Percentiles rank a stretch among this genome's conserved stretches.
These are phyloP conservation scores for Oehlia diaphana DNA, from an alignment of 192 early-diverging fungal genomes.

Conservation along the genomic window DNA sequence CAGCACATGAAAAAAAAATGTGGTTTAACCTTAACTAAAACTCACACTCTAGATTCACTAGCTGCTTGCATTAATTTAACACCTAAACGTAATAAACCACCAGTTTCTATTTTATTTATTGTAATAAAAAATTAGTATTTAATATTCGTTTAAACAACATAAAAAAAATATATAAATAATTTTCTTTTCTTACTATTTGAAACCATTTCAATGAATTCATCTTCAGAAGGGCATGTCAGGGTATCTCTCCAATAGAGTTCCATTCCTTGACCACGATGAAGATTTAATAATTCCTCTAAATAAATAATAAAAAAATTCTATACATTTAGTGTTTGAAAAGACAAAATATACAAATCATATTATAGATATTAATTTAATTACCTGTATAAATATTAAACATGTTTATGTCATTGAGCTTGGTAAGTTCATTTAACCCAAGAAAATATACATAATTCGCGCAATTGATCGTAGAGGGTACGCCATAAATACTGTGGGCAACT, in stretches of 20 bases:
- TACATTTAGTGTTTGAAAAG: neutral
- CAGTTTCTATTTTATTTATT: constrained; percentile 72
- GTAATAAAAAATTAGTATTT: neutral
- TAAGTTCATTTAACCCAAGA: constrained; percentile 78
- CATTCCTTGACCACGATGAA: constrained; percentile 97
- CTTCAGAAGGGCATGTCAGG: constrained; percentile 86
- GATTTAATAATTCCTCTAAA: constrained; percentile 79
- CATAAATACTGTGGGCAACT: constrained; percentile 97
- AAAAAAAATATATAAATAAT: no score
- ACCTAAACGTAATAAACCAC: constrained; percentile 90
- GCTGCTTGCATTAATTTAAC: constrained; percentile 92
- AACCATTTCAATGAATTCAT: constrained; percentile 94
- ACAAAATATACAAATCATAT: no score
- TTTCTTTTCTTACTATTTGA: constrained; percentile 71
- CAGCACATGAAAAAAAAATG: no score
- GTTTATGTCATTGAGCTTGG: constrained; percentile 61
- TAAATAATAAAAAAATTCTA: neutral
- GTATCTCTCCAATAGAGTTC: constrained; percentile 96
- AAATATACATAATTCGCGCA: constrained; percentile 98
- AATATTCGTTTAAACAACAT: neutral
- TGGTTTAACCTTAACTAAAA: neutral
- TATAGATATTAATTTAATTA: constrained; percentile 16
- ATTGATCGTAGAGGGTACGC: constrained; percentile 89
- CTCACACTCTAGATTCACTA: constrained; percentile 43
- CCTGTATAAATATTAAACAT: constrained; percentile 84